These are phyloP conservation scores for Candida tunisiensis DNA, from an alignment of 1,139 yeast species.

Conservation along the genomic window DNA sequence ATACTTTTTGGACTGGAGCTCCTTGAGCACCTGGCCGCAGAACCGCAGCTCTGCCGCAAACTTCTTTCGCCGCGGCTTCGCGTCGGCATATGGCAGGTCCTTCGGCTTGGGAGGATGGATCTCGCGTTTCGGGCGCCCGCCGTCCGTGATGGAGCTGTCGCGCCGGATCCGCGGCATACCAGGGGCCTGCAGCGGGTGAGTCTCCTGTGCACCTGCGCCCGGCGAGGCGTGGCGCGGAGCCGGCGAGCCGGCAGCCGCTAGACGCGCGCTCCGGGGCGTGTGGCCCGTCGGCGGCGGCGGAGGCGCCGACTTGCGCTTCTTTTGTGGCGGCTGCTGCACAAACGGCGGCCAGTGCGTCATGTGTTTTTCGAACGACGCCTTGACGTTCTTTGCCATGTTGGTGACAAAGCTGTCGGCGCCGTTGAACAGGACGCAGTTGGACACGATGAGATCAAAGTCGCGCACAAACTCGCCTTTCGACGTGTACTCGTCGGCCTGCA, in stretches of 20 bases:
- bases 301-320: too few relatives aligned
- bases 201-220: constrained; percentile 12
- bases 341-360: constrained; percentile 82
- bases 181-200: constrained; percentile 17
- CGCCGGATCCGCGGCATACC: constrained; percentile 46
- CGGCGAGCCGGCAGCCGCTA: constrained; percentile 1
- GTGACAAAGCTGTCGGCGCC: constrained; percentile 75
- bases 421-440: constrained; percentile 68
- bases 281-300: background rate
- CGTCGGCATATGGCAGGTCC: constrained; percentile 73
- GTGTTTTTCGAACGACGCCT: constrained; percentile 87
- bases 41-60: constrained; percentile 79
- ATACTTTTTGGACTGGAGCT: constrained; percentile 67
- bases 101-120: constrained; percentile 94
- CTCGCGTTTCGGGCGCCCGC: constrained; percentile 80
- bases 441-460: constrained; percentile 77
- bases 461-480: constrained; percentile 49
- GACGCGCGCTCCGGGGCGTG: constrained; percentile 1
- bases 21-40: constrained; percentile 71
- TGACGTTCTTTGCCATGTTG: constrained; percentile 79
- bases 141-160: constrained; percentile 30
- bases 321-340: constrained; percentile 28
- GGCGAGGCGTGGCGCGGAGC: constrained; percentile 6
- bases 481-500: constrained; percentile 52
- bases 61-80: constrained; percentile 72